phyloP scores from a whole-genome alignment of 352 stramenopile species.

The Bremia lactucae region DNA sequence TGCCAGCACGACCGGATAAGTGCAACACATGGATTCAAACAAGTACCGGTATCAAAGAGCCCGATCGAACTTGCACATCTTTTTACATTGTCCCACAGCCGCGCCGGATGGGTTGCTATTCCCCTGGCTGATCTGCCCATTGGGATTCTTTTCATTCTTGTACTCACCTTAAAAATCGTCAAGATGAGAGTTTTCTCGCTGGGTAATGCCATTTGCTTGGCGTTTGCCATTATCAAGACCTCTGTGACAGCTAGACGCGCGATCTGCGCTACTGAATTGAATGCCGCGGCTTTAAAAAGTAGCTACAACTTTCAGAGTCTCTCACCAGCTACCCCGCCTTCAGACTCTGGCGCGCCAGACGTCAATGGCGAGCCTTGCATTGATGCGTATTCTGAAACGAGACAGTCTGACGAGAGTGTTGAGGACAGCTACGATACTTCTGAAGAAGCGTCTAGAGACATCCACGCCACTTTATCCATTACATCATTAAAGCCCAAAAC shows the following conservation, averaged over 20 bases:
- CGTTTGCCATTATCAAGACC: not conserved
- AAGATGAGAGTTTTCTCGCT: not conserved
- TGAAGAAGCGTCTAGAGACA: slow-evolving; percentile 6
- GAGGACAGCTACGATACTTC: not conserved
- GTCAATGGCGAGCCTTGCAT: too few species aligned
- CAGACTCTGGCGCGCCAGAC: too few species aligned
- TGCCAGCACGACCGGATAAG: too few species aligned
- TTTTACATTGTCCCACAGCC: too few species aligned
- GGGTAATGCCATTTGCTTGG: not conserved
- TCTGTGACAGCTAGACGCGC: not conserved
- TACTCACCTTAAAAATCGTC: not conserved
- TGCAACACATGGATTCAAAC: too few species aligned
- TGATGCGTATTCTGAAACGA: not conserved
- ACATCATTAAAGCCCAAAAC: too few species aligned
- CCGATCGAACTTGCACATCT: too few species aligned
- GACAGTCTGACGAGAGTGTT: not conserved
- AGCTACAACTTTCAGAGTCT: not conserved
- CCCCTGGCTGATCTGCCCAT: not conserved
- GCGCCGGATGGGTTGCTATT: not conserved
- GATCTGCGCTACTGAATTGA: not conserved
- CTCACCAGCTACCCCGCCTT: not conserved
- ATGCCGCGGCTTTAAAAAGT: not conserved
- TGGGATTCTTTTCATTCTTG: not conserved
- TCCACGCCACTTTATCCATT: too few species aligned
- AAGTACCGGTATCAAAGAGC: too few species aligned